Evolutionary conservation across 2,329 filamentous ascomycete genomes (phyloP).

Genomic region (Knoxdaviesia proteae): DNA sequence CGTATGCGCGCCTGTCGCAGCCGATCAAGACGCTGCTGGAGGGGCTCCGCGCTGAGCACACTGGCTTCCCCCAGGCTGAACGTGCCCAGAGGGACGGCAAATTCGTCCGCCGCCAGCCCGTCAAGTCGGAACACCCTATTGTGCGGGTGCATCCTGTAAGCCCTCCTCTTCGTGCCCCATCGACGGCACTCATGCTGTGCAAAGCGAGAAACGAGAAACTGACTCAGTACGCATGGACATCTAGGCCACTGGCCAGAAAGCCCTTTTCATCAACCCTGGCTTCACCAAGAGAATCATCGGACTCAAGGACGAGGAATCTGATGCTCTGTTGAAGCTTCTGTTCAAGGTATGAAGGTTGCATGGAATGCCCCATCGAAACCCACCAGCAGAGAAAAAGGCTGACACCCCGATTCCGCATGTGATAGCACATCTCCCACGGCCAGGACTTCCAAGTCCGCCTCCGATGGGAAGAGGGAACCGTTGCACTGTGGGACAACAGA

Average conservation of each 20-base stretch:
- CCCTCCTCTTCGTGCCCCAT: constrained; percentile 9
- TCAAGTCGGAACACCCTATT: constrained; percentile 43
- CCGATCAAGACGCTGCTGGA: constrained; percentile 16
- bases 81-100: constrained; percentile 13
- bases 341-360: constrained; percentile 18
- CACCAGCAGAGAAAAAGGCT: not conserved
- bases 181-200: not conserved
- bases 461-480: constrained; percentile 41
- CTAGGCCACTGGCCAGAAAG: constrained; percentile 9
- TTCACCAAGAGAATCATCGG: constrained; percentile 12
- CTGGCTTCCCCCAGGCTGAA: constrained; percentile 17
- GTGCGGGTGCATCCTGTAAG: constrained; percentile 45
- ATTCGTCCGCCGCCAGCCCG: constrained; percentile 36
- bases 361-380: not conserved
- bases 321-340: constrained; percentile 51
- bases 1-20: constrained; percentile 15
- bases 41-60: constrained; percentile 17
- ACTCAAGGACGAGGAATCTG: constrained; percentile 21
- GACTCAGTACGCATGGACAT: not conserved
- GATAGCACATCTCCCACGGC: constrained; percentile 21
- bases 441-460: constrained; percentile 51
- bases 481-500: constrained; percentile 50
- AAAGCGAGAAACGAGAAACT: too few species aligned
- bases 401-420: constrained; percentile 3
- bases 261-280: constrained; percentile 10